Base-by-base conservation (phyloP, 2,329 filamentous ascomycete genomes). In the Teratosphaeria epicoccoides region DNA sequence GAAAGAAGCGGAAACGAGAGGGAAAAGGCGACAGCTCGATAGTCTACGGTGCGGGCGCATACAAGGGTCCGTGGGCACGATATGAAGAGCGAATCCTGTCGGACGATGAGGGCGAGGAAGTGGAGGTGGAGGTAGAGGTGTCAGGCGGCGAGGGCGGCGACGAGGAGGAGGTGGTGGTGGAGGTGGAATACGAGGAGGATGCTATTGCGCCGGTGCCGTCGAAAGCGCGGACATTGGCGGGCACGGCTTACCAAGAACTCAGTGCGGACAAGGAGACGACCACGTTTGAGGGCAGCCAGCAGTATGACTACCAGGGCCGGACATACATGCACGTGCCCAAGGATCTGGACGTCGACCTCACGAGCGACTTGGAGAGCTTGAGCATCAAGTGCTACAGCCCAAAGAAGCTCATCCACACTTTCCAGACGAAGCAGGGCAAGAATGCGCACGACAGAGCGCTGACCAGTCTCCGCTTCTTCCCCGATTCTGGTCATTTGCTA, bases 281-380 rank as follows among this genome's bases (percentile, higher is more conserved):
- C 43, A 84, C 83, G 44, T 98, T 97, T 71, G 86, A 95, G 64
- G 93, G 90, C 56, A 78, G 79, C 40, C 77, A 87, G 65, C 76
- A 93, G 70, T 85, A 83, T 74, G 93, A 98, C 68, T 98, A 98
- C 73, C 87, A 94, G 68, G 93, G 93, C 46, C 79, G 93, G 58
- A 95, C 91, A 28, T 98, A 95, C 68, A 96, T 98, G 91, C 93
- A 98, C 70, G 78, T 97, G 45, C 93, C 93, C 3, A 89, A 88
- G 68, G 90, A 95, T 67, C 73, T 95, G 70, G 87, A 88, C 64
- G 76, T 95, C 66, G 87, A 95, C 66, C 75, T 98, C 61, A 69
- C 77, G 44, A 87, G 87, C 61, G 89, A 84, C 64, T 70, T 81
- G 65, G 90, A 90, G 66, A 97, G 95, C 69, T 51, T 67, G 45